These are phyloP conservation scores for Pilobolus umbonatus DNA, from an alignment of 192 early-diverging fungal genomes.

Conservation along the genomic window DNA sequence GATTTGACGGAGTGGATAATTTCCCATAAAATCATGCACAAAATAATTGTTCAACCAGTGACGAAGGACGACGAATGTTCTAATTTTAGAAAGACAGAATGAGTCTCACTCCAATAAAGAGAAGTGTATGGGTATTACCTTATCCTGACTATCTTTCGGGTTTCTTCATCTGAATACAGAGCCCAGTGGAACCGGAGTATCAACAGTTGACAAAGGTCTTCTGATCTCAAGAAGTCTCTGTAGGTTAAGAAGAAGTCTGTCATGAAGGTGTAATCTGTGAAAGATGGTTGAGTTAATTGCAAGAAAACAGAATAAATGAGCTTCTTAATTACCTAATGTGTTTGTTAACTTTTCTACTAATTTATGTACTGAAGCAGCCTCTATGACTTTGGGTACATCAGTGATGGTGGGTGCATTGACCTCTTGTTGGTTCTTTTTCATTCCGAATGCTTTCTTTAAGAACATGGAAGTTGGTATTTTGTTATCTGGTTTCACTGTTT, in stretches of 20 bases:
- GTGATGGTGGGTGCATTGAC: background rate
- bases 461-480: background rate
- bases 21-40: conserved; percentile 49
- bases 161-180: conserved; percentile 40
- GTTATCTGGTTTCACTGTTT: background rate
- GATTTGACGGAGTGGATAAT: conserved; percentile 35
- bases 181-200: conserved; percentile 57
- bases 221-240: conserved; percentile 48
- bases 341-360: conserved; percentile 52
- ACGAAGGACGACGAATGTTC: conserved; percentile 54
- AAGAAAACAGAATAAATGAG: background rate
- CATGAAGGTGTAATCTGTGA: conserved; percentile 52
- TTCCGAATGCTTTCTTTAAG: conserved; percentile 10
- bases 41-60: conserved; percentile 60
- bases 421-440: background rate
- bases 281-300: background rate
- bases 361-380: conserved; percentile 51
- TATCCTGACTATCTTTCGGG: conserved; percentile 47
- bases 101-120: background rate
- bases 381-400: conserved; percentile 20
- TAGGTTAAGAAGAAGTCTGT: conserved; percentile 63
- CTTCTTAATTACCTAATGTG: conserved; percentile 25
- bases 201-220: conserved; percentile 46
- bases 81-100: background rate
- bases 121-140: conserved; percentile 24